Percentiles rank a stretch among this genome's conserved stretches.
These are phyloP conservation scores for Antitrichia curtipendula DNA, from an alignment of 225 moss, liverwort and hornwort genomes.

Conservation along the genomic window DNA sequence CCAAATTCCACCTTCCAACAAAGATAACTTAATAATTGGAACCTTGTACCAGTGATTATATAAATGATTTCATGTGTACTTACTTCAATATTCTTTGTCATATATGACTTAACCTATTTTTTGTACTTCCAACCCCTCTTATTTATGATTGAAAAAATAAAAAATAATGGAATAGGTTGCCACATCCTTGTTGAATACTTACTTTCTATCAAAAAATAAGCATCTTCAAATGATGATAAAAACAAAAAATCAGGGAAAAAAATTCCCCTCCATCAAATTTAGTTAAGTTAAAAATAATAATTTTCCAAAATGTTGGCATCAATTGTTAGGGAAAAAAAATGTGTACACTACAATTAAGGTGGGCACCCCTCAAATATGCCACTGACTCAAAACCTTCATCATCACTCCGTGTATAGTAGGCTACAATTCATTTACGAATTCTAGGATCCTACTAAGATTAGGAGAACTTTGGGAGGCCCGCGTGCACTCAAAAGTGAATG, in stretches of 20 bases:
- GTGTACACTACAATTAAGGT: background rate
- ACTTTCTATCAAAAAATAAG: background rate
- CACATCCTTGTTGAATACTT: background rate
- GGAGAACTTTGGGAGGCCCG: too few relatives aligned
- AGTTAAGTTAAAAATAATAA: too few relatives aligned
- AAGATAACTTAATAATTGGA: background rate
- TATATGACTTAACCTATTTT: background rate
- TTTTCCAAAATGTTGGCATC: background rate
- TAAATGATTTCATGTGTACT: rapidly evolving
- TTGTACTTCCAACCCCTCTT: background rate
- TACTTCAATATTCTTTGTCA: background rate
- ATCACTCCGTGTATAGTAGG: too few relatives aligned
- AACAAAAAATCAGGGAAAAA: too few relatives aligned
- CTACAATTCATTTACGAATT: too few relatives aligned
- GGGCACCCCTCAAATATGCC: rapidly evolving
- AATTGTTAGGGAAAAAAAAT: background rate
- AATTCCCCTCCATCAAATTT: too few relatives aligned
- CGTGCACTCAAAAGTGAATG: too few relatives aligned
- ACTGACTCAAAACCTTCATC: rapidly evolving
- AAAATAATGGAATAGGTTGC: background rate
- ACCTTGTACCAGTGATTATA: rapidly evolving
- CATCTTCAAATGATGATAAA: background rate
- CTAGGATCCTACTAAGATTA: too few relatives aligned
- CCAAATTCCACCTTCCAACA: rapidly evolving
- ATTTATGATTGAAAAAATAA: background rate